Evolutionary conservation across 2,329 filamentous ascomycete species (phyloP), one percentile per base, ranked within the genome.

Genomic region (Mariannaea sp.): DNA sequence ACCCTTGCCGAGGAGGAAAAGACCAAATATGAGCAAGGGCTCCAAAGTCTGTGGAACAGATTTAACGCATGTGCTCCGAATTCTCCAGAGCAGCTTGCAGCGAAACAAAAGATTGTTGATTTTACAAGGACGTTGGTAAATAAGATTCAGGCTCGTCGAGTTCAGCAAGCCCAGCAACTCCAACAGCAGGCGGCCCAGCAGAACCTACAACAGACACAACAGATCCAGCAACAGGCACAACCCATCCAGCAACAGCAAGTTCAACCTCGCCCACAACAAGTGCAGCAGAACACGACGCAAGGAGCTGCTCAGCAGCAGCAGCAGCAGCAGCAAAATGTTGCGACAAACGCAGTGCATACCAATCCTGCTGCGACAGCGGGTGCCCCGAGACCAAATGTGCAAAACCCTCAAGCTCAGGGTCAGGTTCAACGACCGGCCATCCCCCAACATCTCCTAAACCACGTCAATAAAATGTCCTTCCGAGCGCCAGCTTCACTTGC

Each of bases 31-130:
- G 82, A 86, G 60, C 69, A 74, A 2, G 84, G 84, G 1, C 71
- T 87, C 1, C 73, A 75, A 8, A 65, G 71, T 2, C 70, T 87
- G 0, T 87, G 82, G 78, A 74, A 71, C 17, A 75, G 81, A 33
- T 77, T 81, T 39, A 77, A 80, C 53, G 77, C 73, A 16, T 70
- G 73, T 1, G 68, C 77, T 0, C 72, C 75, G 1, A 79, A 80
- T 17, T 81, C 80, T 3, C 61, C 64, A 1, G 75, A 80, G 17
- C 77, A 85, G 39, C 68, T 75, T 19, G 71, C 74, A 0, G 83
- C 84, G 0, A 79, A 77, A 57, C 75, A 77, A 33, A 86, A 85
- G 70, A 80, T 87, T 17, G 68, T 73, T 6, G 82, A 86, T 7
- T 87, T 87, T 64, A 83, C 83, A 0, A 76, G 76, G 36, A 84